These are phyloP conservation scores for Fusarium camptoceras DNA, from an alignment of 2,329 filamentous ascomycete genomes.

Conservation along the genomic window DNA sequence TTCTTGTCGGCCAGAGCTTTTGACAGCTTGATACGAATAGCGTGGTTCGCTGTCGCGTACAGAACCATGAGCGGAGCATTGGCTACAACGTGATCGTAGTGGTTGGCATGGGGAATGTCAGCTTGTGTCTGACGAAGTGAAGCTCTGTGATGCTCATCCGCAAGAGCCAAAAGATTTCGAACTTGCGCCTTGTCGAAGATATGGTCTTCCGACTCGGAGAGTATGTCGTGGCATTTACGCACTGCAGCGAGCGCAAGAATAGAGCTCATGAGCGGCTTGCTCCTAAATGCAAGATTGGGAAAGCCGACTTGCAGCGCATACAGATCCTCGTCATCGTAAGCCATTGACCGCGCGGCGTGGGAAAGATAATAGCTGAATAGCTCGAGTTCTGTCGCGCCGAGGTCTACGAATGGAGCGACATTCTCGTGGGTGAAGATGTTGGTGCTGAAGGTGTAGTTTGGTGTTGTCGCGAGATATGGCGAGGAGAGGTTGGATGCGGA, in stretches of 20 bases:
- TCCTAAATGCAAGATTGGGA: slow-evolving; percentile 56
- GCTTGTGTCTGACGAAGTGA: slow-evolving; percentile 54
- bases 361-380: slow-evolving; percentile 57
- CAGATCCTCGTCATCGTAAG: slow-evolving; percentile 53
- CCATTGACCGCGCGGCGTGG: slow-evolving; percentile 54
- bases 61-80: slow-evolving; percentile 57
- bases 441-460: neutral
- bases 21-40: slow-evolving; percentile 51
- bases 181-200: slow-evolving; percentile 11
- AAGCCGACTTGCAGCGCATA: slow-evolving; percentile 57
- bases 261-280: slow-evolving; percentile 56
- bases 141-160: slow-evolving; percentile 53
- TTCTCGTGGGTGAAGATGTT: neutral
- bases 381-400: slow-evolving; percentile 50
- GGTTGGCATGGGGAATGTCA: slow-evolving; percentile 45
- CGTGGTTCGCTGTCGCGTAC: slow-evolving; percentile 55
- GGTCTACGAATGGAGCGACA: neutral
- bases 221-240: slow-evolving; percentile 54
- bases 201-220: neutral
- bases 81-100: slow-evolving; percentile 44
- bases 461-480: slow-evolving; percentile 2
- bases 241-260: slow-evolving; percentile 56
- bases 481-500: slow-evolving; percentile 15
- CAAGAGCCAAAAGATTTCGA: slow-evolving; percentile 42
- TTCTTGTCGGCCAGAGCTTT: slow-evolving; percentile 35